Evolutionary conservation across 1,139 yeast species (phyloP), one percentile per base, ranked within the genome.

Genomic region (Geotrichum citri-aurantii): DNA sequence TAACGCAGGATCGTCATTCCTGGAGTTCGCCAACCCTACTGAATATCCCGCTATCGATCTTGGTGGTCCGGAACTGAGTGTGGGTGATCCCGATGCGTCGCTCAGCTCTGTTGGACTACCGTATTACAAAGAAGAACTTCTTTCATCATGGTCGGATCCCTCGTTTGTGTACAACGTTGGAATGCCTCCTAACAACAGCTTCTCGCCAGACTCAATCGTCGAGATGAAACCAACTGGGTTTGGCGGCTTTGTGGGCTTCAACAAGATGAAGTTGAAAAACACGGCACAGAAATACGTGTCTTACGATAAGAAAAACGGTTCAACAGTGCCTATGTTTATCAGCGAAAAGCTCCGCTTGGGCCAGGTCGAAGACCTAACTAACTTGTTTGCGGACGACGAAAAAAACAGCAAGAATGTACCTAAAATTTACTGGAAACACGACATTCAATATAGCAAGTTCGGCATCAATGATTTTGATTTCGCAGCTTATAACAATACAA

Each of bases 401-500:
- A 65, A 63, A 42, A 57, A 59, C 42, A 61, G 62, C 37, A 63
- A 64, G 56, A 60, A 62, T 60, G 66, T 80, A 53, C 96, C 97
- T 0, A 85, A 85, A 59, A 87, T 92, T 44, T 93, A 87, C 72
- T 77, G 84, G 47, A 83, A 84, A 66, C 76, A 90, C 58, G 88
- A 87, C 62, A 88, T 93, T 62, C 82, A 87, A 52, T 92, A 92
- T 70, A 88, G 96, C 60, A 86, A 83, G 66, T 93, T 91, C 72
- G 99, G 99, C 21, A 92, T 95, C 31, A 91, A 87, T 65, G 97
- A 91, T 72, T 93, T 93, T 73, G 97, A 95, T 74, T 93, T 93
- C 69, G 85, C 82, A 58, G 86, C 84, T 66, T 93, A 88, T 75
- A 92, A 92, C 68, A 91, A 92, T 69, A 88, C 98, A 0, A 68